Base-by-base conservation (phyloP, 371 early-diverging fungal species). In the Mortierella sp. region DNA sequence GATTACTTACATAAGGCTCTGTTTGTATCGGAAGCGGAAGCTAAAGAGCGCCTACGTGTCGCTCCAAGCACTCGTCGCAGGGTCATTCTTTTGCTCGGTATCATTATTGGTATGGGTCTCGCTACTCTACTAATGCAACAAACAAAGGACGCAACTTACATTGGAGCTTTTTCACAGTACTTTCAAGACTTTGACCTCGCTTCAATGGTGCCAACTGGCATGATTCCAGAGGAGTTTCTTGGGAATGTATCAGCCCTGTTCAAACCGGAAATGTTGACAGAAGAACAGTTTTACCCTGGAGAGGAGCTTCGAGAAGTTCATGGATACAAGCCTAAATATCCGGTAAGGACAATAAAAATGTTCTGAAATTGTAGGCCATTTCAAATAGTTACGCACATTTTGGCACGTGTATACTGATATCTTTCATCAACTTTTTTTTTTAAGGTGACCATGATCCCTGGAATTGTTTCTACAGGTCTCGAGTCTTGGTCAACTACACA, bases 401-500 rank as follows among this genome's bases (percentile, higher is more conserved):
- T 45, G 45, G n/a, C 45, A 19, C 45, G 17, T 45, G 13, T 45
- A 2, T 45, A 45, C 45, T 45, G 2, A 45, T 45, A 6, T 19
- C 23, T 94, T 93, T 59, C 43, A 31, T 2, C 37, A 23, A n/a
- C 23, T 26, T 49, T n/a, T 22, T 31, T 55, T 23, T 47, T 15
- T 3, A 47, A 79, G 40, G 95, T 98, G 0, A 88, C 96, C 2
- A 83, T 98, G 76, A 92, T 98, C 28, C 98, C 98, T 0, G 98
- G 98, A 35, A 94, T 98, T 68, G 90, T 95, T 15, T 94, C 95
- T 1, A 93, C 96, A 9, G 86, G 94, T 4, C 87, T 98, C 26
- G 98, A 98, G 82, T 94, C 95, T 63, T 97, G 97, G 97, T 92
- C 92, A 43, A 92, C 94, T 1, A 83, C 88, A 17, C 67, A 79